Evolutionary conservation across 1,284 basidiomycete genomes (phyloP).

Genomic region (Limonomyces culmigenus): DNA sequence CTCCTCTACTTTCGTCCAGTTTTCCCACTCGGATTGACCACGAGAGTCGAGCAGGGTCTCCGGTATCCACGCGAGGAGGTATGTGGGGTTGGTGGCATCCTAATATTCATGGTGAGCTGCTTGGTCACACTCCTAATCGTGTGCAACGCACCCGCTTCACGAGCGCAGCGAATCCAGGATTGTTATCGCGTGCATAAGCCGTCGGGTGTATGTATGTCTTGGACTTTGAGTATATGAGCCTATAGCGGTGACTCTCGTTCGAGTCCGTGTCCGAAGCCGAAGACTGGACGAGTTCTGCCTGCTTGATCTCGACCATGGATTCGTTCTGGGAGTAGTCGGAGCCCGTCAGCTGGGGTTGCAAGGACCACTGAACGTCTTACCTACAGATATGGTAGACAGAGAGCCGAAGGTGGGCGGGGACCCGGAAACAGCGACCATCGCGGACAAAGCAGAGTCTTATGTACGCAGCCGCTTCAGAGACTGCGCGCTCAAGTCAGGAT

Average conservation of each 20-base stretch:
- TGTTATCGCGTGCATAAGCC: constrained; percentile 80
- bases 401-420: constrained; percentile 18
- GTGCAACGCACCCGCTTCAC: constrained; percentile 53
- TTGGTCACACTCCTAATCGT: neutral
- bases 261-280: constrained; percentile 15
- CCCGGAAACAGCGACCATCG: too few species aligned
- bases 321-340: constrained; percentile 22
- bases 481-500: too few species aligned
- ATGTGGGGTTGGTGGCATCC: constrained; percentile 58
- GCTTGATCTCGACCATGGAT: constrained; percentile 72
- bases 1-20: constrained; percentile 71
- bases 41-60: constrained; percentile 64
- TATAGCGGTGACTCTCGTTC: constrained; percentile 41
- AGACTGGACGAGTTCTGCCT: constrained; percentile 14
- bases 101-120: constrained; percentile 16
- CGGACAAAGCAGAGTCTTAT: too few species aligned
- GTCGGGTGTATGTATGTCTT: constrained; percentile 93
- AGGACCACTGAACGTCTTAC: constrained; percentile 8
- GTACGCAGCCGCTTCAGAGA: too few species aligned
- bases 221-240: constrained; percentile 76
- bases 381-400: constrained; percentile 26
- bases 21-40: constrained; percentile 66
- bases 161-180: constrained; percentile 80
- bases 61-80: constrained; percentile 75
- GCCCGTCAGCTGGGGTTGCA: neutral